These are phyloP conservation scores for Ophiosphaerella korrae DNA, from an alignment of 2,329 filamentous ascomycete genomes.

Conservation along the genomic window DNA sequence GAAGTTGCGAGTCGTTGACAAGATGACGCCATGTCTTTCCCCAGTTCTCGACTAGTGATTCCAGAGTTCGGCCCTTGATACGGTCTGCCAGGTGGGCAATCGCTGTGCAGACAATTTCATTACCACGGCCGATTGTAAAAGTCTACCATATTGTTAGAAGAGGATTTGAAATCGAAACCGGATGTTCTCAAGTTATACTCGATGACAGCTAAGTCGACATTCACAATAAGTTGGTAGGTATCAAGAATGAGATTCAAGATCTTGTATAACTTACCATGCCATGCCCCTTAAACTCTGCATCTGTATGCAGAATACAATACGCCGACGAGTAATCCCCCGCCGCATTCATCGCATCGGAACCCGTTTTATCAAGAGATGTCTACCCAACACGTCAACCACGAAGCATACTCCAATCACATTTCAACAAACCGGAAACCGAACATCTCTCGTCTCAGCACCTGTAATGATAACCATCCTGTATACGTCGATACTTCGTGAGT, in stretches of 20 bases:
- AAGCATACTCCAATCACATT: not conserved
- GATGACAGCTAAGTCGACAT: too few relatives aligned
- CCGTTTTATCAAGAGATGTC: slow-evolving; percentile 96
- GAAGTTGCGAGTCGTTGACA: slow-evolving; percentile 87
- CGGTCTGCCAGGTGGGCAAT: slow-evolving; percentile 79
- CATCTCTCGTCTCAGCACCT: slow-evolving; percentile 53
- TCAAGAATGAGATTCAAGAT: slow-evolving; percentile 1
- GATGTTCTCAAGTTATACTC: not conserved
- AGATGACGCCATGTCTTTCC: slow-evolving; percentile 88
- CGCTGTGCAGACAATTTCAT: slow-evolving; percentile 87
- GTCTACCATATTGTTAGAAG: slow-evolving; percentile 47
- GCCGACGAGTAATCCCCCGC: slow-evolving; percentile 90
- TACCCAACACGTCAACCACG: slow-evolving; percentile 25
- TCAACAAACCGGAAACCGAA: slow-evolving; percentile 53
- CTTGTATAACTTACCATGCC: slow-evolving; percentile 74
- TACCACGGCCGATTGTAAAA: slow-evolving; percentile 86
- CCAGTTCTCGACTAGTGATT: slow-evolving; percentile 79
- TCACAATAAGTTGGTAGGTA: too few relatives aligned
- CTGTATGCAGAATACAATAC: slow-evolving; percentile 90
- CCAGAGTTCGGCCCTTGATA: slow-evolving; percentile 75
- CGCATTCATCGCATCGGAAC: slow-evolving; percentile 95
- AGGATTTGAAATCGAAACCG: not conserved
- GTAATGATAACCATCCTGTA: slow-evolving; percentile 55
- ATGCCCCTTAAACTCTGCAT: slow-evolving; percentile 72
- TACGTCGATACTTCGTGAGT: not conserved